Percentiles rank a stretch among this genome's conserved stretches.
Conservation (phyloP, 225 moss, liverwort and hornwort genomes). For the Straminergon stramineum region DNA sequence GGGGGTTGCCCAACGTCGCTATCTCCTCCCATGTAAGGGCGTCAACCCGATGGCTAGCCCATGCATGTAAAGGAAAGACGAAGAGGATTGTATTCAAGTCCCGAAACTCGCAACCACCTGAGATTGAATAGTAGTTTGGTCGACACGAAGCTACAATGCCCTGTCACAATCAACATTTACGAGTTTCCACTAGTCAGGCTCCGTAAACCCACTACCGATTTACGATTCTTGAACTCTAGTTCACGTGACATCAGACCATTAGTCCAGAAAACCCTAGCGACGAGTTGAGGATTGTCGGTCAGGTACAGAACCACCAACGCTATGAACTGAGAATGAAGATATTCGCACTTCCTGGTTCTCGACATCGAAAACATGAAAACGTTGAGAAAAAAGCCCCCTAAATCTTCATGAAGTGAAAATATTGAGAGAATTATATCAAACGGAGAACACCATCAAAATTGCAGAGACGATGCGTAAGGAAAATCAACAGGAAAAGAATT, state of each 20-base stretch:
- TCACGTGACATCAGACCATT: background rate
- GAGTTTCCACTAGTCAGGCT: background rate
- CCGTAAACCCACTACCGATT: background rate
- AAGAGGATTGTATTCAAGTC: background rate
- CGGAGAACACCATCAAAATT: background rate
- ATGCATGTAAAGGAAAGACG: slow-evolving; percentile 56
- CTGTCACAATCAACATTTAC: slow-evolving; percentile 20
- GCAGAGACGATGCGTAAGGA: background rate
- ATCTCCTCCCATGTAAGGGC: slow-evolving; percentile 99
- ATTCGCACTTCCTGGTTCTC: background rate
- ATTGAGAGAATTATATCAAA: background rate
- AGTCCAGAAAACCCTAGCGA: slow-evolving; percentile 4
- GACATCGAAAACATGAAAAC: background rate
- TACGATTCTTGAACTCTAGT: background rate
- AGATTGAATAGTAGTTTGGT: background rate
- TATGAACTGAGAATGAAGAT: background rate
- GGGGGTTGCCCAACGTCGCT: slow-evolving; percentile 99
- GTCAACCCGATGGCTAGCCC: slow-evolving; percentile 99
- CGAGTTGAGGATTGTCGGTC: background rate
- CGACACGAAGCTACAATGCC: slow-evolving; percentile 3
- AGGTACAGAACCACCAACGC: background rate
- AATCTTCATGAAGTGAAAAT: background rate
- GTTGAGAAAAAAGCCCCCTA: background rate
- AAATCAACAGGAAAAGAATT: background rate
- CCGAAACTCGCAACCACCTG: background rate